Evolutionary conservation across 768 basidiomycete genomes (phyloP), one percentile per base, ranked within the genome.

Genomic region (Mycena amicta): DNA sequence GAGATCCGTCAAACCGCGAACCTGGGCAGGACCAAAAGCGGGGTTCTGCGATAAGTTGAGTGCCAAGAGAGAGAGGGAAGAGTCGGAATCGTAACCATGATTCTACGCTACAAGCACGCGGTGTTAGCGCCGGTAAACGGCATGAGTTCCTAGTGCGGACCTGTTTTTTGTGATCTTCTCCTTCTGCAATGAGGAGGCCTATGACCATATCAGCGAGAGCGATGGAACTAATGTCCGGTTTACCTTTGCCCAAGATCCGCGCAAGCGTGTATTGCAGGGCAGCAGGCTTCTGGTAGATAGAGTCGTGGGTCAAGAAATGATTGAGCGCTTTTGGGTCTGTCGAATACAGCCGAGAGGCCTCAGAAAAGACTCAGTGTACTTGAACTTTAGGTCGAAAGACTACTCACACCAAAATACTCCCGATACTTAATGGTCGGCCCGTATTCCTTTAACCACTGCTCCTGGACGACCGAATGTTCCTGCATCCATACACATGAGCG

Each of bases 41-140:
- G 79, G 79, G 47, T 78, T 80, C 78, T 76, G 50, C 8, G 31
- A 23, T n/a, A n/a, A n/a, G n/a, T n/a, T n/a, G n/a, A n/a, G n/a
- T n/a, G n/a, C n/a, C n/a, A n/a, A n/a, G n/a, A n/a, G n/a, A n/a
- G n/a, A n/a, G n/a, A n/a, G n/a, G n/a, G n/a, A n/a, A n/a, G n/a
- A n/a, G n/a, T n/a, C n/a, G n/a, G n/a, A n/a, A n/a, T n/a, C n/a
- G n/a, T n/a, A n/a, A n/a, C n/a, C n/a, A n/a, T n/a, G n/a, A n/a
- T n/a, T n/a, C n/a, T n/a, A n/a, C n/a, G n/a, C n/a, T n/a, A n/a
- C n/a, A n/a, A n/a, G n/a, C n/a, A n/a, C n/a, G n/a, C n/a, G n/a
- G n/a, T n/a, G n/a, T n/a, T n/a, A n/a, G n/a, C n/a, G n/a, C n/a
- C n/a, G n/a, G n/a, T n/a, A 41, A 22, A 6, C 5, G 25, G n/a